Evolutionary conservation across 768 basidiomycete genomes (phyloP).

Genomic region (Ephemerocybe angulata): DNA sequence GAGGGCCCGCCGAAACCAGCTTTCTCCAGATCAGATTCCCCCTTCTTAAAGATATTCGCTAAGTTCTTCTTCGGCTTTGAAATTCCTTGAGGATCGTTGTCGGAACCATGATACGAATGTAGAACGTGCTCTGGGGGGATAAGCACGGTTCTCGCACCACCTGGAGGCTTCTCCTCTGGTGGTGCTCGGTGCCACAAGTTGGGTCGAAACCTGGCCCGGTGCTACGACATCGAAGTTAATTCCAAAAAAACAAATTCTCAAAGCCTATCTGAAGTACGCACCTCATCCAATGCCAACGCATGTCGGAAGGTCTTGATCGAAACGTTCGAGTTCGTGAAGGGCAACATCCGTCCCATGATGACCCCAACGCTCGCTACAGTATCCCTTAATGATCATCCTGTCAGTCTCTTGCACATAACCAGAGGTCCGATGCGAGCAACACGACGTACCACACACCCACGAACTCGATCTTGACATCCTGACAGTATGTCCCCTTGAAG

Average conservation of each 20-base stretch:
- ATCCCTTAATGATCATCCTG: slow-evolving; percentile 45
- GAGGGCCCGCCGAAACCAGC: slow-evolving; percentile 13
- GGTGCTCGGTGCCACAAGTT: slow-evolving; percentile 54
- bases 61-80: no score
- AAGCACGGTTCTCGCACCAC: neutral
- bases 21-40: no score
- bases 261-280: slow-evolving; percentile 22
- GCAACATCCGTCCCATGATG: slow-evolving; percentile 54
- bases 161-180: no score
- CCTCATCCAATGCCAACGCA: slow-evolving; percentile 76
- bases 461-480: slow-evolving; percentile 68
- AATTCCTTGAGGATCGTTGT: no score
- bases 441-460: slow-evolving; percentile 70
- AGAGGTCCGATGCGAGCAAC: no score
- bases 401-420: no score
- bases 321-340: slow-evolving; percentile 62
- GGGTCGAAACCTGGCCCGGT: slow-evolving; percentile 61
- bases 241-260: neutral
- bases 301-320: slow-evolving; percentile 72
- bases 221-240: slow-evolving; percentile 32
- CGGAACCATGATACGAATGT: neutral
- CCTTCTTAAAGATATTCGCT: no score
- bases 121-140: neutral
- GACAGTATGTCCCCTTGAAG: slow-evolving; percentile 73
- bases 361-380: slow-evolving; percentile 77